Percentiles rank a stretch among this genome's conserved stretches.
Conservation (phyloP, 148 eudicot genomes). For the Linanthus parryae region DNA sequence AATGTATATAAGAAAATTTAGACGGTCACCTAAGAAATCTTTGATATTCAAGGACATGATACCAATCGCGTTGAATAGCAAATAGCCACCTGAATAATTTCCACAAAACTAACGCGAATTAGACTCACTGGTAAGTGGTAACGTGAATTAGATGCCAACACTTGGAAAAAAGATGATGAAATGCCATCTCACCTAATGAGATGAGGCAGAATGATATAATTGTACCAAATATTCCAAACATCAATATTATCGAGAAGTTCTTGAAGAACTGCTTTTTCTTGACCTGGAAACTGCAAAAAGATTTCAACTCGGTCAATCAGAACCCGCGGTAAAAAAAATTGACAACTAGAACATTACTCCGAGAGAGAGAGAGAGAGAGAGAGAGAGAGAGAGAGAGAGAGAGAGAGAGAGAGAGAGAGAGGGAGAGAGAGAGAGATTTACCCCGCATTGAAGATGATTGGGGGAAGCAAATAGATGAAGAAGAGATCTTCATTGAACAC, state of each 20-base stretch:
- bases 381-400: not conserved
- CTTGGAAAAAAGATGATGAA: not conserved
- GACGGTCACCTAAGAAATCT: constrained; percentile 49
- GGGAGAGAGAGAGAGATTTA: constrained; percentile 17
- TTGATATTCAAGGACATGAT: constrained; percentile 29
- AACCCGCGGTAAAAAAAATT: not conserved
- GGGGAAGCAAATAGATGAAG: constrained; percentile 93
- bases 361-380: not conserved
- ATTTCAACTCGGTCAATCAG: not conserved
- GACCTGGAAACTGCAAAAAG: constrained; percentile 77
- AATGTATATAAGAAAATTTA: not conserved
- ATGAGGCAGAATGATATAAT: constrained; percentile 77
- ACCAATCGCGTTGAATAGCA: constrained; percentile 39
- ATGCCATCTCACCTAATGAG: constrained; percentile 67
- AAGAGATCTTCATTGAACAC: constrained; percentile 87
- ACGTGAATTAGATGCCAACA: not conserved
- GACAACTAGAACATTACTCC: too few species aligned
- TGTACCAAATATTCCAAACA: constrained; percentile 88
- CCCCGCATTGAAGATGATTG: constrained; percentile 99
- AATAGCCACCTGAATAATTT: constrained; percentile 32
- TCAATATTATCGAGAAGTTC: constrained; percentile 69
- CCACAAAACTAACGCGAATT: constrained; percentile 2
- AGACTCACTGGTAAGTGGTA: constrained; percentile 1
- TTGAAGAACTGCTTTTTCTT: constrained; percentile 95
- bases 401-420: not conserved